These are phyloP conservation scores for Lepraria neglecta DNA, from an alignment of 495 filamentous ascomycete species.

Conservation along the genomic window DNA sequence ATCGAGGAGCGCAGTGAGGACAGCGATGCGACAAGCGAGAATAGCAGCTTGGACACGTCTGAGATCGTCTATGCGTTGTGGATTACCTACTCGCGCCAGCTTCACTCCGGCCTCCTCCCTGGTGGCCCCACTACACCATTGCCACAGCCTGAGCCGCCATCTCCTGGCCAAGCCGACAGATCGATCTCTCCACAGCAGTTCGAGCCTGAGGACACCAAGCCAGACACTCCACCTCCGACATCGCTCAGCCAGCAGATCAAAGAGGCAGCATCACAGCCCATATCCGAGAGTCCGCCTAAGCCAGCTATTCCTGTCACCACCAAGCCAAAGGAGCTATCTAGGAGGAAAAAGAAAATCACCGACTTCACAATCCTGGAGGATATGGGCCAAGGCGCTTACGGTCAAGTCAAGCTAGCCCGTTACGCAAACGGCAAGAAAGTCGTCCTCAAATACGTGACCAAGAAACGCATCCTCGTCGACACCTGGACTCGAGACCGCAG, in stretches of 20 bases:
- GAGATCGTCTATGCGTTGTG: conserved; percentile 92
- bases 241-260: conserved; percentile 69
- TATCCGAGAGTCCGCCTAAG: conserved; percentile 43
- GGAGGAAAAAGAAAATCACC: conserved; percentile 71
- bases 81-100: conserved; percentile 91
- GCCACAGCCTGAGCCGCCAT: conserved; percentile 63
- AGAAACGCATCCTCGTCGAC: conserved; percentile 92
- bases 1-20: conserved; percentile 42
- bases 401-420: conserved; percentile 92
- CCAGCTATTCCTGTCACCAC: conserved; percentile 28
- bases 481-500: conserved; percentile 95
- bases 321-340: conserved; percentile 32
- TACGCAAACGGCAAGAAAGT: conserved; percentile 77
- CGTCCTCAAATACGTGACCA: conserved; percentile 97
- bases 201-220: conserved; percentile 40
- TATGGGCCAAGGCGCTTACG: conserved; percentile 97
- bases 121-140: conserved; percentile 52
- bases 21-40: conserved; percentile 35
- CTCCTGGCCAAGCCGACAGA: conserved; percentile 61
- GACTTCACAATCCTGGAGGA: conserved; percentile 94
- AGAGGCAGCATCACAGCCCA: conserved; percentile 55
- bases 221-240: conserved; percentile 47
- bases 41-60: conserved; percentile 45
- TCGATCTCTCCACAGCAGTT: conserved; percentile 34
- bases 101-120: conserved; percentile 63